Percentiles rank a stretch among this genome's conserved stretches.
These are phyloP conservation scores for Penicillium tannophilum DNA, from an alignment of 495 filamentous ascomycete species.

Conservation along the genomic window DNA sequence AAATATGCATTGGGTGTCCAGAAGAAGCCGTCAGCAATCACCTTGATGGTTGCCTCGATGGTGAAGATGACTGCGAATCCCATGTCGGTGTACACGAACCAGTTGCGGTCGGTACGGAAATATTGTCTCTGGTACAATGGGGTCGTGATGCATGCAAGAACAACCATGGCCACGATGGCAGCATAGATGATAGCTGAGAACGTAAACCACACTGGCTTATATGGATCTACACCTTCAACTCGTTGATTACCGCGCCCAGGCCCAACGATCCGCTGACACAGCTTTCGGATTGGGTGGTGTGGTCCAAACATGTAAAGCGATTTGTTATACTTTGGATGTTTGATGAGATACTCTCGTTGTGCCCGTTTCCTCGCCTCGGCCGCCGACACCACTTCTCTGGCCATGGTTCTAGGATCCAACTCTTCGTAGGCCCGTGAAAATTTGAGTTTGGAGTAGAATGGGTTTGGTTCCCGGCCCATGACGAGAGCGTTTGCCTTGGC, in stretches of 20 bases:
- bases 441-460: constrained; percentile 84
- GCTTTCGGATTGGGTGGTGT: constrained; percentile 69
- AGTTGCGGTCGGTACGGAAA: constrained; percentile 75
- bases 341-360: constrained; percentile 85
- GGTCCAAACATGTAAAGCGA: constrained; percentile 86
- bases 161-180: constrained; percentile 93
- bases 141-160: constrained; percentile 92
- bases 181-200: constrained; percentile 95
- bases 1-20: constrained; percentile 98
- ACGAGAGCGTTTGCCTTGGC: constrained; percentile 54
- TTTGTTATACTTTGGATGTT: constrained; percentile 90
- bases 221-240: constrained; percentile 82
- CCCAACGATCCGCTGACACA: constrained; percentile 90
- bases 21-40: constrained; percentile 94
- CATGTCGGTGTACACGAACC: constrained; percentile 92
- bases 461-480: constrained; percentile 78
- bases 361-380: constrained; percentile 79
- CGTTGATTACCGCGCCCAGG: constrained; percentile 85
- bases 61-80: constrained; percentile 89
- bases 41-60: constrained; percentile 86
- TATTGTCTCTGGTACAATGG: constrained; percentile 90
- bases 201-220: constrained; percentile 83
- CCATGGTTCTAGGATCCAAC: constrained; percentile 82
- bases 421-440: constrained; percentile 73
- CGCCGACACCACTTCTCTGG: constrained; percentile 83